A percentile compares a stretch with the other conserved stretches of the same genome.
phyloP scores from a whole-genome alignment of 441 rosid genomes.

The Theobroma grandiflorum region DNA sequence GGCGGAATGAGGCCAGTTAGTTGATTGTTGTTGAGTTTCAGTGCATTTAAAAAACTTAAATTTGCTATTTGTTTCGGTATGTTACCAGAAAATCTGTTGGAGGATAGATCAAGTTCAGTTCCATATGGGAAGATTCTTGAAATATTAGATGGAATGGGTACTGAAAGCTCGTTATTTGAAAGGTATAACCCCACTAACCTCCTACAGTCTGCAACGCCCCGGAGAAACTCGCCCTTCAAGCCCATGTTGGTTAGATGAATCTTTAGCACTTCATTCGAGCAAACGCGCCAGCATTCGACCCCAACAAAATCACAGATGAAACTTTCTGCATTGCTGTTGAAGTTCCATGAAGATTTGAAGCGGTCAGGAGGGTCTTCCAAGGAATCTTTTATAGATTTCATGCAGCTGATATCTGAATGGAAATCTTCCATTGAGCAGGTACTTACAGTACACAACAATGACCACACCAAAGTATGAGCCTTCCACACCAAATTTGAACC shows the following conservation, averaged over 20 bases:
- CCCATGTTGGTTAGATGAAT: slow-evolving; percentile 38
- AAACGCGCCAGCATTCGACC: slow-evolving; percentile 17
- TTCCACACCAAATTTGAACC: no score
- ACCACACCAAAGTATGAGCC: neutral
- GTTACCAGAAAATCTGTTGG: slow-evolving; percentile 42
- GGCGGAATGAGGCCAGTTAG: slow-evolving; percentile 45
- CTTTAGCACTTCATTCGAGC: slow-evolving; percentile 31
- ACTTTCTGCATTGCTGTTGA: slow-evolving; percentile 30
- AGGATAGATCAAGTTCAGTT: slow-evolving; percentile 40
- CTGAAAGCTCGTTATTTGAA: slow-evolving; percentile 41
- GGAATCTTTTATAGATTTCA: slow-evolving; percentile 6
- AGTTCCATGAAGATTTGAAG: slow-evolving; percentile 36
- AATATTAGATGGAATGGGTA: slow-evolving; percentile 43
- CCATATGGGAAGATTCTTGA: neutral
- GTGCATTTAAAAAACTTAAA: slow-evolving; percentile 26
- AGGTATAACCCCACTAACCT: slow-evolving; percentile 36
- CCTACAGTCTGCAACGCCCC: slow-evolving; percentile 36
- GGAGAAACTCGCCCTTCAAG: slow-evolving; percentile 54
- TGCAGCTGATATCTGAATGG: neutral
- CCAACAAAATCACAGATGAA: slow-evolving; percentile 44
- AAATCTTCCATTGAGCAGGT: neutral
- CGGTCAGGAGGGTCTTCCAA: neutral
- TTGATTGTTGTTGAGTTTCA: slow-evolving; percentile 44
- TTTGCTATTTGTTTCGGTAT: slow-evolving; percentile 34
- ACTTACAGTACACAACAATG: neutral